Evolutionary conservation across 148 eudicot species (phyloP).

Genomic region (Persicaria maculosa): DNA sequence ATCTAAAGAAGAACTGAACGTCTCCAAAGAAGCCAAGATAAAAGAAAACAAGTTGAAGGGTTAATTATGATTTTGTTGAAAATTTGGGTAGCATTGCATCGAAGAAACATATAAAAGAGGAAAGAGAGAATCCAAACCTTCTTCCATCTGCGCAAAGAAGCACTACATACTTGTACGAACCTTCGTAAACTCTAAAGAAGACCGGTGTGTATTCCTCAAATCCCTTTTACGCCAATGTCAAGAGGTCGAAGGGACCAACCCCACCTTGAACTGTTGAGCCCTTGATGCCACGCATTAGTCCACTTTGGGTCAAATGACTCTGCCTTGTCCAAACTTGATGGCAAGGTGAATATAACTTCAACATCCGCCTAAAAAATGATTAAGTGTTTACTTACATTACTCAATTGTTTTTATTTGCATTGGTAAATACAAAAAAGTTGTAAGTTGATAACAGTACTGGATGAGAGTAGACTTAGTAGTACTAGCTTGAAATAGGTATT

Average conservation of each 20-base stretch:
- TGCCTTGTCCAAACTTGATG: constrained; percentile 38
- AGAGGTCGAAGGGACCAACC: constrained; percentile 76
- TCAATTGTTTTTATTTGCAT: background rate
- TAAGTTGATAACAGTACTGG: too few species aligned
- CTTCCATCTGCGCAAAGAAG: constrained; percentile 54
- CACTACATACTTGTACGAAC: constrained; percentile 27
- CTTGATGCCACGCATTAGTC: constrained; percentile 29
- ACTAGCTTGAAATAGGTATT: too few species aligned
- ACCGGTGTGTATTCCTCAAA: constrained; percentile 47
- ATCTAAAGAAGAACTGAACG: constrained; percentile 36
- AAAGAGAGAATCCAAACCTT: constrained; percentile 21
- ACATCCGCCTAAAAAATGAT: constrained; percentile 47
- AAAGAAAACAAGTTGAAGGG: background rate
- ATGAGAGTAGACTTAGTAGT: too few species aligned
- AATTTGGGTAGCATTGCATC: background rate
- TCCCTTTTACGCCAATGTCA: constrained; percentile 36
- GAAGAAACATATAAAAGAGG: background rate
- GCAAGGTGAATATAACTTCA: constrained; percentile 36
- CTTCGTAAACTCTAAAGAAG: constrained; percentile 39
- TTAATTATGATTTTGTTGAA: background rate
- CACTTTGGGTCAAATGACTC: constrained; percentile 44
- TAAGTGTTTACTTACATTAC: background rate
- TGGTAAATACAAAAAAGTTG: too few species aligned
- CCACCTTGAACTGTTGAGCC: constrained; percentile 47
- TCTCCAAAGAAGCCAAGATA: background rate